Percentiles rank a stretch among this genome's conserved stretches.
phyloP scores from a whole-genome alignment of 2,329 filamentous ascomycete genomes.

The Incumbomyces delicatus region DNA sequence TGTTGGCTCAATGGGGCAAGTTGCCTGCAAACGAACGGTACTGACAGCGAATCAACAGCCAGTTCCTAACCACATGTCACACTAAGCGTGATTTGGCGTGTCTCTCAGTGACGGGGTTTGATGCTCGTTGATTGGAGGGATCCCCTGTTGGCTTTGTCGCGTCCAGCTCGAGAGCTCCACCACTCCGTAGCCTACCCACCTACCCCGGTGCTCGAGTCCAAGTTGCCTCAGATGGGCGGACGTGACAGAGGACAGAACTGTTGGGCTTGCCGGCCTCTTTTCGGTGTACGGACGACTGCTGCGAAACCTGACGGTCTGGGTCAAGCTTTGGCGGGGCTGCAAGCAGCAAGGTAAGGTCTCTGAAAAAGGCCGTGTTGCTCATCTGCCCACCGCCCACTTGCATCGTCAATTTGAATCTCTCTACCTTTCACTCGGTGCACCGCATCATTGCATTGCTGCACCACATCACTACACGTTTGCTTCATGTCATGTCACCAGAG shows the following conservation, averaged over 20 bases:
- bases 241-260: too few species aligned
- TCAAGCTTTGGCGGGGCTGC: too few species aligned
- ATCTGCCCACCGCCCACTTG: not conserved
- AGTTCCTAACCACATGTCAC: slow-evolving; percentile 1
- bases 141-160: slow-evolving; percentile 1
- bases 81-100: slow-evolving; percentile 6
- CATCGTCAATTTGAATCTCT: not conserved
- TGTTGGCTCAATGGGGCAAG: slow-evolving; percentile 4
- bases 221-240: too few species aligned
- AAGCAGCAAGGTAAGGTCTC: too few species aligned
- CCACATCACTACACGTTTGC: too few species aligned
- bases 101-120: not conserved
- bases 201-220: too few species aligned
- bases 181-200: too few species aligned
- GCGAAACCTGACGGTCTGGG: not conserved
- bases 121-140: not conserved
- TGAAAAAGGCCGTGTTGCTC: too few species aligned
- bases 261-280: too few species aligned
- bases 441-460: too few species aligned
- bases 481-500: too few species aligned
- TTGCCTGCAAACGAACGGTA: not conserved
- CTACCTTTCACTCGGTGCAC: too few species aligned
- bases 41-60: slow-evolving; percentile 4
- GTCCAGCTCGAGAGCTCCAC: not conserved
- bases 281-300: not conserved